Evolutionary conservation across 768 basidiomycete genomes (phyloP).

Genomic region (Exsudoporus frostii): DNA sequence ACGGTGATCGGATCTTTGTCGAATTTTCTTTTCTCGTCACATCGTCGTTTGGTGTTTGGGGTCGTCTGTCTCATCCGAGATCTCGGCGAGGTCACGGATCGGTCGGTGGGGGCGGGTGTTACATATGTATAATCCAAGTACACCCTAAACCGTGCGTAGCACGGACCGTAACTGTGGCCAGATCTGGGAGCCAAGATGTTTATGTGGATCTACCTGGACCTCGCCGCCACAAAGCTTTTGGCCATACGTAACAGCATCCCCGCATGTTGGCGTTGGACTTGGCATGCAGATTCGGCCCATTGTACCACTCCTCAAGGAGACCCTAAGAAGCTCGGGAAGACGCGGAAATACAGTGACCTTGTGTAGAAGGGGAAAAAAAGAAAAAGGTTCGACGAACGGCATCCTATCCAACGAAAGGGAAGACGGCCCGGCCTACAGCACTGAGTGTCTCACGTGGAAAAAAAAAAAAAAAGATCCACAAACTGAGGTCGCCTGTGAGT

Average conservation of each 20-base stretch:
- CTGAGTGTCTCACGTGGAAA: no score
- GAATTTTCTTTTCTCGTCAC: neutral
- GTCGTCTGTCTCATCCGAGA: neutral
- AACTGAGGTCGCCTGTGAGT: slow-evolving; percentile 4
- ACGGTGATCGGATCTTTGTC: neutral
- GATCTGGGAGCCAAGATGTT: no score
- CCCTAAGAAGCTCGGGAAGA: neutral
- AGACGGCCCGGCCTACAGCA: no score
- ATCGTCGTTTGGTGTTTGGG: no score
- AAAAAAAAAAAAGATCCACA: neutral
- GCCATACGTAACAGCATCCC: neutral
- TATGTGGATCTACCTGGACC: no score
- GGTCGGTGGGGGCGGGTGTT: no score
- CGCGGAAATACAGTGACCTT: neutral
- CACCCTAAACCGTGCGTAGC: neutral
- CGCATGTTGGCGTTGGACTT: no score
- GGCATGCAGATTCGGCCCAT: no score
- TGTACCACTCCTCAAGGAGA: neutral
- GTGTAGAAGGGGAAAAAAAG: neutral
- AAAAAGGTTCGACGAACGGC: neutral
- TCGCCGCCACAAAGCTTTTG: neutral
- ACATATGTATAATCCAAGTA: neutral
- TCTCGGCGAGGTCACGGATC: neutral
- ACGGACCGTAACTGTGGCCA: no score
- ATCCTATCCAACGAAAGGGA: neutral